phyloP scores from a whole-genome alignment of 768 basidiomycete genomes.

The Tephrocybe sp. region DNA sequence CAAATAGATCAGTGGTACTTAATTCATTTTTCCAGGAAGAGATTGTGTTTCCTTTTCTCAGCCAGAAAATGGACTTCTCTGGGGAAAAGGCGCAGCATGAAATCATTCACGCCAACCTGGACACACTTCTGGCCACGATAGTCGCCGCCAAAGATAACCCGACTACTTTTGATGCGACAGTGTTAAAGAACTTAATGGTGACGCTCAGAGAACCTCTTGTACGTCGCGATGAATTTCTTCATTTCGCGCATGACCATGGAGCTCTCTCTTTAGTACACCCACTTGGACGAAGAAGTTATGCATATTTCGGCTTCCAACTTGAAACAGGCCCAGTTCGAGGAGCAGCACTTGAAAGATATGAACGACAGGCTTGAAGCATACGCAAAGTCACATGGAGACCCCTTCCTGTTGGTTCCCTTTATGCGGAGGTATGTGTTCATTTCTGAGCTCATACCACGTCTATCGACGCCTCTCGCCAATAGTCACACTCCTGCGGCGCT shows the following conservation, averaged over 20 bases:
- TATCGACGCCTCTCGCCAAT: background rate
- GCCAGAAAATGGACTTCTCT: slow-evolving; percentile 36
- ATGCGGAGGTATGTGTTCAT: slow-evolving; percentile 30
- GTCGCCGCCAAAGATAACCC: slow-evolving; percentile 22
- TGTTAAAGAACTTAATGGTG: slow-evolving; percentile 28
- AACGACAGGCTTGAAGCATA: slow-evolving; percentile 26
- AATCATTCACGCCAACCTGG: slow-evolving; percentile 28
- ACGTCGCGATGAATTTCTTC: slow-evolving; percentile 7
- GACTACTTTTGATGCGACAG: slow-evolving; percentile 28
- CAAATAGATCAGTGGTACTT: background rate
- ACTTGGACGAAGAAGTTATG: slow-evolving; percentile 36
- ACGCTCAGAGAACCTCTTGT: slow-evolving; percentile 31
- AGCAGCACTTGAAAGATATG: slow-evolving; percentile 26
- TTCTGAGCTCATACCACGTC: background rate
- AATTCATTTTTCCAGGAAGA: slow-evolving; percentile 19
- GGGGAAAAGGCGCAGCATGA: slow-evolving; percentile 35
- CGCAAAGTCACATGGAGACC: slow-evolving; percentile 33
- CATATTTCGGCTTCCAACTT: slow-evolving; percentile 32
- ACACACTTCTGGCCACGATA: slow-evolving; percentile 25
- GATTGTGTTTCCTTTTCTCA: slow-evolving; percentile 35
- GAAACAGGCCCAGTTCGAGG: slow-evolving; percentile 25
- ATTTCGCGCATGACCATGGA: background rate
- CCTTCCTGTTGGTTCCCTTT: slow-evolving; percentile 33
- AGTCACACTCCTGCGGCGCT: slow-evolving; percentile 39
- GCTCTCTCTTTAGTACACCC: slow-evolving; percentile 25